These are phyloP conservation scores for Candida sphagnicola DNA, from an alignment of 805 yeast genomes.

Conservation along the genomic window DNA sequence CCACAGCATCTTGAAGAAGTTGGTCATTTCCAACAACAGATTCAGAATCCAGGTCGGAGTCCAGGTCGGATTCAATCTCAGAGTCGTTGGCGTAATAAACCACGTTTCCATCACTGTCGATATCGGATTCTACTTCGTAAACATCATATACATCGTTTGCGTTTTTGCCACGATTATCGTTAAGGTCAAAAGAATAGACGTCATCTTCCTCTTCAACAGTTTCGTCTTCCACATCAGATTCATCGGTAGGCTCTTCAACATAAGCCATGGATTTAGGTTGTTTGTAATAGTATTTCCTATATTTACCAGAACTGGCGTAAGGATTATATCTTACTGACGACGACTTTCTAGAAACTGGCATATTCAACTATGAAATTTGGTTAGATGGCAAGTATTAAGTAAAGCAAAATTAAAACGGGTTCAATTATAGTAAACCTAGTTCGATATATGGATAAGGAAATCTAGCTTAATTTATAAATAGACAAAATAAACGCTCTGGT, in stretches of 20 bases:
- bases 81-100: slow-evolving; percentile 10
- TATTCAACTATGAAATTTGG: no score
- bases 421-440: no score
- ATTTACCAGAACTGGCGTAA: slow-evolving; percentile 13
- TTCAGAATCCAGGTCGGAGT: no score
- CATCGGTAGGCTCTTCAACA: slow-evolving; percentile 40
- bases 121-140: slow-evolving; percentile 10
- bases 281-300: slow-evolving; percentile 29
- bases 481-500: no score
- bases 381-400: no score
- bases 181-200: slow-evolving; percentile 8
- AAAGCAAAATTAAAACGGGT: no score
- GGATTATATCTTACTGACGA: slow-evolving; percentile 2
- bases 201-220: slow-evolving; percentile 8
- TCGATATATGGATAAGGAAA: no score
- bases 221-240: slow-evolving; percentile 18
- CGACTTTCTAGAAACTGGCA: background rate
- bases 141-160: slow-evolving; percentile 8
- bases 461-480: no score
- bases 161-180: slow-evolving; percentile 10
- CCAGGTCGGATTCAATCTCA: no score
- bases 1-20: slow-evolving; percentile 26
- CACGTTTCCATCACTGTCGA: slow-evolving; percentile 9
- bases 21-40: slow-evolving; percentile 30
- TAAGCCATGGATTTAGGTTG: slow-evolving; percentile 34